Conservation (phyloP, 1,139 yeast species). For the Scheffersomyces illinoinensis region DNA sequence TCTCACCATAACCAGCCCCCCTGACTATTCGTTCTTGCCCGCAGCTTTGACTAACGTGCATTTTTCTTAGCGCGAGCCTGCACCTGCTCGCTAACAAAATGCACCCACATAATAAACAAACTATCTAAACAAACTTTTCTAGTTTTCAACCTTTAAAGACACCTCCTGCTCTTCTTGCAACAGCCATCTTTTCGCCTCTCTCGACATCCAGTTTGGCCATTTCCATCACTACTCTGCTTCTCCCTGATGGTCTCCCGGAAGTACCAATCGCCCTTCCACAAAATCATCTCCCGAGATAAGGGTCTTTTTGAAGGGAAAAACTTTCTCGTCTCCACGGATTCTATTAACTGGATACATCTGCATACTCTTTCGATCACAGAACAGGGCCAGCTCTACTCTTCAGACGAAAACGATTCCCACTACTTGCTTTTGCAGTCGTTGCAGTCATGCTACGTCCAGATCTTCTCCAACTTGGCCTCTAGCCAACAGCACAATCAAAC, state of each 20-base stretch:
- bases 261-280: slow-evolving; percentile 28
- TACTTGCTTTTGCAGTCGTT: slow-evolving; percentile 36
- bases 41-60: not conserved
- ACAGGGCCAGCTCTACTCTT: slow-evolving; percentile 38
- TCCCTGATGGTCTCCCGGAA: slow-evolving; percentile 12
- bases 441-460: slow-evolving; percentile 45
- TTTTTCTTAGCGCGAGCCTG: not conserved
- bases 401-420: slow-evolving; percentile 35
- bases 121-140: not conserved
- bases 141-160: not conserved
- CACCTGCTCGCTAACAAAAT: not conserved
- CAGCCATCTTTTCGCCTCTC: not conserved
- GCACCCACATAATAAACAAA: not conserved
- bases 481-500: slow-evolving; percentile 10
- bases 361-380: slow-evolving; percentile 34
- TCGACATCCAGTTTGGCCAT: not conserved
- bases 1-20: not conserved
- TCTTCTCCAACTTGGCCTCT: slow-evolving; percentile 27
- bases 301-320: slow-evolving; percentile 39
- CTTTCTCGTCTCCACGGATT: slow-evolving; percentile 40
- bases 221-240: not conserved
- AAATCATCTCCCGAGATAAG: slow-evolving; percentile 32
- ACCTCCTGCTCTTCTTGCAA: not conserved
- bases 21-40: not conserved
- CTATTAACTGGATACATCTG: slow-evolving; percentile 39